phyloP scores from a whole-genome alignment of 192 early-diverging fungal genomes.

The Paraglomus occultum region DNA sequence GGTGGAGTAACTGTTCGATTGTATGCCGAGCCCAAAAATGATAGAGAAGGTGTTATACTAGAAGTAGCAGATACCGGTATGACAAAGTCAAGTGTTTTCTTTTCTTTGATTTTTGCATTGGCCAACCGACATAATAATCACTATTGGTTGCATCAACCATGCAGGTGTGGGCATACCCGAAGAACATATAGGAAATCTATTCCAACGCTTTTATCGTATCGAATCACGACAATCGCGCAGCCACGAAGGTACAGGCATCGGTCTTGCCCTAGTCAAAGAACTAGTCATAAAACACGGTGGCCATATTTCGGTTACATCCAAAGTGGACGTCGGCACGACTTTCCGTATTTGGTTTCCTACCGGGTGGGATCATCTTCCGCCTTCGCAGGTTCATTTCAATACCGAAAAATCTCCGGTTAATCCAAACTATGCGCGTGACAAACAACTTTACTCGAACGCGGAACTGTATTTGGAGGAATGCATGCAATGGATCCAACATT shows the following conservation, averaged over 20 bases:
- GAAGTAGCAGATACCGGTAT: conserved; percentile 36
- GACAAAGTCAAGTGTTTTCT: neutral
- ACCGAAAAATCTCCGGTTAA: neutral
- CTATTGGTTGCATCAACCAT: conserved; percentile 29
- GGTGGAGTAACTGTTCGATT: conserved; percentile 50
- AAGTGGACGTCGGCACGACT: conserved; percentile 45
- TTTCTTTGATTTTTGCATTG: neutral
- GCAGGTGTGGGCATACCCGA: conserved; percentile 54
- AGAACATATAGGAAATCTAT: conserved; percentile 45
- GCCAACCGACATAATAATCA: neutral
- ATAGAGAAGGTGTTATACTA: conserved; percentile 34
- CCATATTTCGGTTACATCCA: conserved; percentile 37
- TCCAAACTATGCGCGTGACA: neutral
- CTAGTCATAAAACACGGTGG: conserved; percentile 56
- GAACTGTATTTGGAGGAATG: conserved; percentile 37
- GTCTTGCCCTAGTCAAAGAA: conserved; percentile 53
- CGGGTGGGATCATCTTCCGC: conserved; percentile 48
- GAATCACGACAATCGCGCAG: conserved; percentile 51
- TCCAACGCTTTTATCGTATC: conserved; percentile 63
- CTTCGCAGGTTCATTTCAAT: conserved; percentile 36
- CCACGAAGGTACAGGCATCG: conserved; percentile 62
- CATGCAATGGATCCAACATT: conserved; percentile 34
- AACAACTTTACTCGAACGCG: conserved; percentile 27
- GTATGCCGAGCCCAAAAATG: conserved; percentile 42
- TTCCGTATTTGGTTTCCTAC: conserved; percentile 51